phyloP scores from a whole-genome alignment of 106 monocot species.

The Dendrobium huoshanense region DNA sequence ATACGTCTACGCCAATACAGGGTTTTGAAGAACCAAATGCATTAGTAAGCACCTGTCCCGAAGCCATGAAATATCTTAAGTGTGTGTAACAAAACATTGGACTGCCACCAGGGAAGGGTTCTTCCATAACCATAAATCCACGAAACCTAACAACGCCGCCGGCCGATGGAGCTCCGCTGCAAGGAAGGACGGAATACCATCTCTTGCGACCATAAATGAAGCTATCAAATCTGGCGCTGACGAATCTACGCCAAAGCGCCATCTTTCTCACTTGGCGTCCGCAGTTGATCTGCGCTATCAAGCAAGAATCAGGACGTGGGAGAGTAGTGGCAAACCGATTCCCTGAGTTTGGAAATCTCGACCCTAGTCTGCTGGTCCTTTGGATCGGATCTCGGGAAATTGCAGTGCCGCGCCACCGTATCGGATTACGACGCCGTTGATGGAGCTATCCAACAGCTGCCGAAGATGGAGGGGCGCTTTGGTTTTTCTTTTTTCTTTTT shows the following conservation, averaged over 20 bases:
- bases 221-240: not conserved
- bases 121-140: not conserved
- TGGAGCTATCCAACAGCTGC: not conserved
- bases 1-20: not conserved
- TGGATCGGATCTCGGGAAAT: not conserved
- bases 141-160: not conserved
- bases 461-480: not conserved
- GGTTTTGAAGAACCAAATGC: not conserved
- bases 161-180: not conserved
- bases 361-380: not conserved
- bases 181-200: not conserved
- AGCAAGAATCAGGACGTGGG: not conserved
- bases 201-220: not conserved
- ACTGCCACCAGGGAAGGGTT: not conserved
- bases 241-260: not conserved
- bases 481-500: too few relatives aligned
- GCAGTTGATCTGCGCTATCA: not conserved
- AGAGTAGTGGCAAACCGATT: not conserved
- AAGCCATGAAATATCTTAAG: not conserved
- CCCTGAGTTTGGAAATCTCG: not conserved
- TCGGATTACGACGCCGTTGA: too few relatives aligned
- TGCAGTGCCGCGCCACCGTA: not conserved
- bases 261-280: not conserved
- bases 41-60: not conserved
- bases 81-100: not conserved